These are phyloP conservation scores for Penicillium occitanis DNA, from an alignment of 2,329 filamentous ascomycete genomes.

Conservation along the genomic window DNA sequence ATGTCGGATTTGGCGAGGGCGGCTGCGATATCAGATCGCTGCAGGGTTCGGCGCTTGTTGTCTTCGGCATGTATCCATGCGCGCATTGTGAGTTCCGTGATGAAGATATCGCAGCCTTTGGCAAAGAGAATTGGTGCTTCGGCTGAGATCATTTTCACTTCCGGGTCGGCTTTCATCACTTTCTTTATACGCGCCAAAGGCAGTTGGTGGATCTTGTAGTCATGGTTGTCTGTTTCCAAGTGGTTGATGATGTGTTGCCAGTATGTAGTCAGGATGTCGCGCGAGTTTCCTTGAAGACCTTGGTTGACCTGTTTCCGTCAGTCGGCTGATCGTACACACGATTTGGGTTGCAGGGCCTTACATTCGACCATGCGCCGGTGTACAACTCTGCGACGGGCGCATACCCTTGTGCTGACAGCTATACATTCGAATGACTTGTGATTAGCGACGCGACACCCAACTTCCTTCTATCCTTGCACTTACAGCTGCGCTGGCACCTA, in stretches of 20 bases:
- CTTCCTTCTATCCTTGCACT: slow-evolving; percentile 33
- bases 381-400: slow-evolving; percentile 88
- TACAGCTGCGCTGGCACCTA: slow-evolving; percentile 70
- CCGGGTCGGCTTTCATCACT: slow-evolving; percentile 98
- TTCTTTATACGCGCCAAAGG: slow-evolving; percentile 99
- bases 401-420: slow-evolving; percentile 85
- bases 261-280: slow-evolving; percentile 96
- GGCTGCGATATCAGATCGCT: slow-evolving; percentile 93
- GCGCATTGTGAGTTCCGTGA: slow-evolving; percentile 97
- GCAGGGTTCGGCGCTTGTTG: slow-evolving; percentile 93
- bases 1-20: slow-evolving; percentile 97
- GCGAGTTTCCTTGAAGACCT: slow-evolving; percentile 86
- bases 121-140: slow-evolving; percentile 97
- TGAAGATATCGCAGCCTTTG: slow-evolving; percentile 98
- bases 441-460: slow-evolving; percentile 25
- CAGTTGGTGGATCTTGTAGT: slow-evolving; percentile 97
- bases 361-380: slow-evolving; percentile 93
- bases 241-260: slow-evolving; percentile 99
- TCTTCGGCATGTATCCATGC: slow-evolving; percentile 99
- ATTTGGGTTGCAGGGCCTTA: slow-evolving; percentile 44
- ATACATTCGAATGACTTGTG: slow-evolving; percentile 26
- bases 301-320: slow-evolving; percentile 74
- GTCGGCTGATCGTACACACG: slow-evolving; percentile 24
- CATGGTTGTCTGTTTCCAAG: slow-evolving; percentile 90
- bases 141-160: slow-evolving; percentile 99